Base-by-base conservation (phyloP, 257 asterid species). In the Anisodus tanguticus region DNA sequence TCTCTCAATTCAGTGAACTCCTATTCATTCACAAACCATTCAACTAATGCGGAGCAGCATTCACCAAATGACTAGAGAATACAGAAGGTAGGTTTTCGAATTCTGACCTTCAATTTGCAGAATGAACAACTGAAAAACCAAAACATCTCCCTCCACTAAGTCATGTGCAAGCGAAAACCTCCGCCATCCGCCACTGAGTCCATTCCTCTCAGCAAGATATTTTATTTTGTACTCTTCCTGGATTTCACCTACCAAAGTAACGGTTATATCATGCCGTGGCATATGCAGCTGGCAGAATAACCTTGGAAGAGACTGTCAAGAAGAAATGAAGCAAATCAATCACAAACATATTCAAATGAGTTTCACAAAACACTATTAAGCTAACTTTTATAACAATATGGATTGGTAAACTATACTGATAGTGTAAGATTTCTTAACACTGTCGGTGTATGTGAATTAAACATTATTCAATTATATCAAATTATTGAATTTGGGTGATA, bases 151-250 rank as follows among this genome's bases (percentile, higher is more conserved):
- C 66, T 89, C 93, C n/a, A 82, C 87, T 67, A 92, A 85, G 59
- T 85, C 85, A 81, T 87, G 92, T 6, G 90, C 90, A 84, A 88
- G 68, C 2, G 93, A 83, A 83, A 92, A 92, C 3, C 90, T 90
- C 67, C 85, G 76, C 95, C 95, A 92, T 71, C 95, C 95, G 51
- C 89, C 95, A 69, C 93, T 90, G 47, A 92, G 91, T 53, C 95
- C 95, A 49, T 71, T 79, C 82, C 90, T 89, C 31, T 78, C 88
- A 81, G 88, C 83, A 62, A 92, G 88, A 82, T 86, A 90, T 63
- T 85, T 92, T 4, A 90, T 88, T 70, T 66, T 54, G 83, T 82
- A 85, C 39, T 86, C 87, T 35, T 81, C 81, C 13, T 71, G 82
- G 66, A 80, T 58, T 82, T 92, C 95, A 82, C 90, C 92, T 43